Evolutionary conservation across 352 stramenopile genomes (phyloP), one percentile per base, ranked within the genome.

Genomic region (Blastocystis sp.): DNA sequence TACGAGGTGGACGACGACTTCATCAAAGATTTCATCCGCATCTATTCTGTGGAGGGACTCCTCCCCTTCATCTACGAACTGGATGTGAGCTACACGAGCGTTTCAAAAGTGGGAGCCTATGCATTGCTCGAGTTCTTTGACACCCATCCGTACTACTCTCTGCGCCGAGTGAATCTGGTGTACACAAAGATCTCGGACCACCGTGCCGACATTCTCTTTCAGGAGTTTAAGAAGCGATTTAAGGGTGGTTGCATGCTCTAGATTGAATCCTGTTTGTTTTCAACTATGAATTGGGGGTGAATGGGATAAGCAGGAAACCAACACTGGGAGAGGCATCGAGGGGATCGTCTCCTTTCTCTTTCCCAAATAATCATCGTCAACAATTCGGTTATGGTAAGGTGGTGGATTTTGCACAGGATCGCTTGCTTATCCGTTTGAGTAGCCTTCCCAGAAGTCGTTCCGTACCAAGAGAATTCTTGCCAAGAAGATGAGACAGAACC

Each of bases 401-500:
- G 21, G 17, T 24, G 3, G 34, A 61, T 78, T 65, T 14, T 76
- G 52, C n/a, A 60, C 42, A 34, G n/a, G 34, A 17, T 19, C 3
- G 2, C 10, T n/a, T 88, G 38, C 43, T 71, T 60, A 79, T 11
- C 28, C 64, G 2, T 2, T 66, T 63, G 48, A 48, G 45, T 88
- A 79, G 97, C 96, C 97, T 90, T 98, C 97, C 89, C 96, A 99
- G 93, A 99, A 99, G 94, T 98, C 96, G 87, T 99, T 99, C 94
- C 94, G 96, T 91, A 99, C 95, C 89, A 99, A 99, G 96, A 93
- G 94, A 87, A 99, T 97, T 89, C 95, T 99, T 89, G 96, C 95
- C 89, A 99, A 99, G 93, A 98, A 98, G 96, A 92, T 95, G 90
- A 98, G 97, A 92, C 97, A 99, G 93, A 99, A 99, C 93, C 95